These are phyloP conservation scores for Mucor mucedo DNA, from an alignment of 371 early-diverging fungal genomes.

Conservation along the genomic window DNA sequence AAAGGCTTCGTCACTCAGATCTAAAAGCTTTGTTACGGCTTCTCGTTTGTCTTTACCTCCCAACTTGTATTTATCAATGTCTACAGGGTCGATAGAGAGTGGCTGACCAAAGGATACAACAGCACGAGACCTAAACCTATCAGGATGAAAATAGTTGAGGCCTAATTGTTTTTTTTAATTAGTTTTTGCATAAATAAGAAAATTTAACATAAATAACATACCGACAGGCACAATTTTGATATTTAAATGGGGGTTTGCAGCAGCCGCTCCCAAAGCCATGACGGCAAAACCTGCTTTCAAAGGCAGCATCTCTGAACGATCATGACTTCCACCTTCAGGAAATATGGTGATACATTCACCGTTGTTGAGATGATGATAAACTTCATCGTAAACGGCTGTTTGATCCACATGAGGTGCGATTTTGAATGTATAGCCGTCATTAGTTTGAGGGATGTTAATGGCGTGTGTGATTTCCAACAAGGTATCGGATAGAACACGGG, in stretches of 20 bases:
- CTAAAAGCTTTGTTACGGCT: slow-evolving; percentile 80
- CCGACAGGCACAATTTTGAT: slow-evolving; percentile 93
- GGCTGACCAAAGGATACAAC: slow-evolving; percentile 96
- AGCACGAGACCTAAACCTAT: slow-evolving; percentile 94
- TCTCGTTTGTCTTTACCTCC: slow-evolving; percentile 86
- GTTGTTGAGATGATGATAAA: slow-evolving; percentile 74
- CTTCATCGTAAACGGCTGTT: slow-evolving; percentile 79
- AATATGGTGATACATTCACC: slow-evolving; percentile 94
- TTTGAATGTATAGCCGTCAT: slow-evolving; percentile 56
- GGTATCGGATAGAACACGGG: slow-evolving; percentile 83
- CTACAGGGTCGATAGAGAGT: slow-evolving; percentile 70
- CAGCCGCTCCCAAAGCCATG: slow-evolving; percentile 94
- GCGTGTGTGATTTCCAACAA: slow-evolving; percentile 59
- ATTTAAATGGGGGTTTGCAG: slow-evolving; percentile 76
- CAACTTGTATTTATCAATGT: slow-evolving; percentile 79
- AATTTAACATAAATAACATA: neutral
- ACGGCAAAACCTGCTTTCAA: slow-evolving; percentile 81
- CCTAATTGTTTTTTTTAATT: slow-evolving; percentile 40
- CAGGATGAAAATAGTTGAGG: slow-evolving; percentile 95
- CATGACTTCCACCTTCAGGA: slow-evolving; percentile 98
- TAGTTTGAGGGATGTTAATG: slow-evolving; percentile 39
- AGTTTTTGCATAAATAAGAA: too few species aligned
- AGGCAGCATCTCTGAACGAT: slow-evolving; percentile 93
- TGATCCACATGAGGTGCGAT: slow-evolving; percentile 91
- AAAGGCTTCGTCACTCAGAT: slow-evolving; percentile 76